phyloP scores from a whole-genome alignment of 129 eudicot genomes.

The Flaveria sonorensis region DNA sequence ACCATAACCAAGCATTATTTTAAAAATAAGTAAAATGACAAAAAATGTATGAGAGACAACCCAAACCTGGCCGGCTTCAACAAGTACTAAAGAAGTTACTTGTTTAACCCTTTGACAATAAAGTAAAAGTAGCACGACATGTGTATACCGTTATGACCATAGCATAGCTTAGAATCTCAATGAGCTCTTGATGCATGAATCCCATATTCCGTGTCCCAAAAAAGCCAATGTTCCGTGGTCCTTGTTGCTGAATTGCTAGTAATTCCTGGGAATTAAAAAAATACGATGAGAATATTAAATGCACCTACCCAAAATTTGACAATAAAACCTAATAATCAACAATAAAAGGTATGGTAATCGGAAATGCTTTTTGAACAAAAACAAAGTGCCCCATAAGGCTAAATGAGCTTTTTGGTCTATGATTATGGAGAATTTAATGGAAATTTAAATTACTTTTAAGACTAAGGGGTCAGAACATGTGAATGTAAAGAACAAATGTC shows the following conservation, averaged over 20 bases:
- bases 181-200: constrained; percentile 99
- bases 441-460: not conserved
- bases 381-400: not conserved
- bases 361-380: too few species aligned
- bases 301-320: not conserved
- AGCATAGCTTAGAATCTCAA: constrained; percentile 97
- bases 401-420: not conserved
- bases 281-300: constrained; percentile 5
- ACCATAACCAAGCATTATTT: not conserved
- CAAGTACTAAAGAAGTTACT: not conserved
- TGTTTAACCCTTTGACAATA: not conserved
- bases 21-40: not conserved
- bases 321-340: not conserved
- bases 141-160: constrained; percentile 85
- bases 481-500: not conserved
- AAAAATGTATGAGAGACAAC: not conserved
- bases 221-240: constrained; percentile 89
- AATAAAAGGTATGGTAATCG: not conserved
- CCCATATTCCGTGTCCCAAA: constrained; percentile 99
- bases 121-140: constrained; percentile 12
- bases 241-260: constrained; percentile 97
- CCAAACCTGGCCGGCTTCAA: not conserved
- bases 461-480: not conserved
- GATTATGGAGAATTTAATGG: not conserved
- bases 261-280: constrained; percentile 60